phyloP scores from a whole-genome alignment of 2,329 filamentous ascomycete genomes.

The Pseudogymnoascus sp. region DNA sequence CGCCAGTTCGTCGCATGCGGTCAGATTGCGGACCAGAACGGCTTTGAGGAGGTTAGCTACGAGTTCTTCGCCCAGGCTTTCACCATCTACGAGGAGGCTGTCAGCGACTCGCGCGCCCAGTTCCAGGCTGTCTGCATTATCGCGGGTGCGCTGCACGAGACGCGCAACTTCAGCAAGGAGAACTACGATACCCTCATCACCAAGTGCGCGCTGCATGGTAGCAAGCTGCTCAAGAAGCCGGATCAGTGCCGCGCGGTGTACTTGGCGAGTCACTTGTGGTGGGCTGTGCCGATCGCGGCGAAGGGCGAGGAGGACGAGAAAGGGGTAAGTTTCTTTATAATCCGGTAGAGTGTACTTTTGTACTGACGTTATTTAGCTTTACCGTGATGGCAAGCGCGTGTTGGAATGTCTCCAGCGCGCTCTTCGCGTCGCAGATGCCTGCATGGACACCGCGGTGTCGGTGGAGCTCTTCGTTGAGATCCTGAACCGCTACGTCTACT shows the following conservation, averaged over 20 bases:
- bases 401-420: constrained; percentile 94
- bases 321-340: constrained; percentile 50
- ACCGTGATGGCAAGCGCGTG: constrained; percentile 94
- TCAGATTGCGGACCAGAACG: constrained; percentile 83
- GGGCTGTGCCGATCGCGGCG: constrained; percentile 77
- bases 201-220: constrained; percentile 92
- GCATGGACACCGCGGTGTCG: constrained; percentile 96
- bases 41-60: constrained; percentile 93
- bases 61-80: constrained; percentile 98
- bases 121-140: constrained; percentile 97
- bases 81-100: constrained; percentile 93
- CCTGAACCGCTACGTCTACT: constrained; percentile 95
- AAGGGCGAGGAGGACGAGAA: constrained; percentile 76
- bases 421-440: constrained; percentile 91
- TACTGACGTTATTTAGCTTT: constrained; percentile 54
- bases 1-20: constrained; percentile 88
- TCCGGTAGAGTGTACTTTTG: background rate
- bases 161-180: constrained; percentile 86
- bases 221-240: constrained; percentile 93
- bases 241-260: constrained; percentile 97
- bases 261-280: constrained; percentile 94
- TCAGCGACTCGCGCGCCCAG: constrained; percentile 91
- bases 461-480: constrained; percentile 99
- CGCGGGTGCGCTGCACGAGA: constrained; percentile 80
- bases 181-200: constrained; percentile 99